These are phyloP conservation scores for Hypoxylon sp. DNA, from an alignment of 2,329 filamentous ascomycete genomes.

Conservation along the genomic window DNA sequence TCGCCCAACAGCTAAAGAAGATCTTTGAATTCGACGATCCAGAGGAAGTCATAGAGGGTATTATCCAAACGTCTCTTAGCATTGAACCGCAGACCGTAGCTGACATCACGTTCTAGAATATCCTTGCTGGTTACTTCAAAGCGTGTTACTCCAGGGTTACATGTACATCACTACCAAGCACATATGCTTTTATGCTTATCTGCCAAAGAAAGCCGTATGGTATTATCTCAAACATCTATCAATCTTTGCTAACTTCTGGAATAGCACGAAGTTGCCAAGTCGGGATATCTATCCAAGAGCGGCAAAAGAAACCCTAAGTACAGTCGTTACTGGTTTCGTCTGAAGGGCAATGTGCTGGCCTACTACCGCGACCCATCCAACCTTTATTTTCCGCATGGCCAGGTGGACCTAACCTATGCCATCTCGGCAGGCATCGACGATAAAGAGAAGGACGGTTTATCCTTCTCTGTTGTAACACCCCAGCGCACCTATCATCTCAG, in stretches of 20 bases:
- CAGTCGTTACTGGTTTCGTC: conserved; percentile 89
- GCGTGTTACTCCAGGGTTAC: conserved; percentile 89
- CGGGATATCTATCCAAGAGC: conserved; percentile 86
- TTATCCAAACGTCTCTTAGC: conserved; percentile 22
- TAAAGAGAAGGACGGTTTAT: conserved; percentile 77
- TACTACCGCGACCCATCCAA: conserved; percentile 88
- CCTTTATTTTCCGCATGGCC: conserved; percentile 89
- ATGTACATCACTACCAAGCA: conserved; percentile 95
- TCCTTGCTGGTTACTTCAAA: conserved; percentile 91
- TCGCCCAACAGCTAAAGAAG: conserved; percentile 78
- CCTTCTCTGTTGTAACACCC: conserved; percentile 84
- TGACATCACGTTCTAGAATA: conserved; percentile 68
- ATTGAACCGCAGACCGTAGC: background rate
- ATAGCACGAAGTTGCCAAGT: conserved; percentile 79
- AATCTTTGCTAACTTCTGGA: conserved; percentile 24
- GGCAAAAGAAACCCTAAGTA: conserved; percentile 89
- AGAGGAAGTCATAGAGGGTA: conserved; percentile 85
- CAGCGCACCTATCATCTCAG: conserved; percentile 86
- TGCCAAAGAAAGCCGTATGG: conserved; percentile 88
- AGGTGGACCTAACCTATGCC: conserved; percentile 90
- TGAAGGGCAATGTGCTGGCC: conserved; percentile 90
- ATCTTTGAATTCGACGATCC: conserved; percentile 85
- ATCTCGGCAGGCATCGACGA: conserved; percentile 84
- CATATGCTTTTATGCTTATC: conserved; percentile 95
- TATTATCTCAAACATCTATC: background rate